phyloP scores from a whole-genome alignment of 179 eudicot species.

The Silene noctiflora region DNA sequence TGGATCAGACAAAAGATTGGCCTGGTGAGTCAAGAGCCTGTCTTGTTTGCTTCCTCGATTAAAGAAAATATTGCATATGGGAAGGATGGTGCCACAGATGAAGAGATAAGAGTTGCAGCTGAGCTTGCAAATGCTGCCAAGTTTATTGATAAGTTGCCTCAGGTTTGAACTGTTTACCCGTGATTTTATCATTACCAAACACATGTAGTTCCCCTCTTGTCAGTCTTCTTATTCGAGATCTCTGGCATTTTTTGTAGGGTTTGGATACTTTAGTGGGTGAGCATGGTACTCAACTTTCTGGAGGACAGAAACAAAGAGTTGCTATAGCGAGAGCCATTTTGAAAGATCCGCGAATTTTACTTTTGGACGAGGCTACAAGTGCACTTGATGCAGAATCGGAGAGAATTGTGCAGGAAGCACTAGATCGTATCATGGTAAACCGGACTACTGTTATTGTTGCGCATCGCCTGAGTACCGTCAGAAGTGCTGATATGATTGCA shows the following conservation, averaged over 20 bases:
- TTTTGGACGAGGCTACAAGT: constrained; percentile 80
- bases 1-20: constrained; percentile 35
- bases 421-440: constrained; percentile 67
- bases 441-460: constrained; percentile 70
- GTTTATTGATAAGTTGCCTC: constrained; percentile 27
- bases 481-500: constrained; percentile 64
- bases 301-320: constrained; percentile 74
- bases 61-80: constrained; percentile 29
- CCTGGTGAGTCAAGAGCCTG: constrained; percentile 31
- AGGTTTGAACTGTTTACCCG: constrained; percentile 16
- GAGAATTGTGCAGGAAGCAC: constrained; percentile 69
- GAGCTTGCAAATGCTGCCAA: constrained; percentile 31
- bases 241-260: constrained; percentile 37
- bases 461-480: constrained; percentile 71
- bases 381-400: constrained; percentile 82
- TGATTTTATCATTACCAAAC: background rate
- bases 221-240: background rate
- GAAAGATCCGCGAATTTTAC: constrained; percentile 66
- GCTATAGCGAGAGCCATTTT: constrained; percentile 80
- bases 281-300: constrained; percentile 74
- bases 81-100: constrained; percentile 22
- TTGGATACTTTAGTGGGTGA: constrained; percentile 72
- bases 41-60: constrained; percentile 24
- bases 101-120: constrained; percentile 24
- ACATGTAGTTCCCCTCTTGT: background rate